Base-by-base conservation (phyloP, 2,329 filamentous ascomycete genomes). In the Aspergillus ochraceus region DNA sequence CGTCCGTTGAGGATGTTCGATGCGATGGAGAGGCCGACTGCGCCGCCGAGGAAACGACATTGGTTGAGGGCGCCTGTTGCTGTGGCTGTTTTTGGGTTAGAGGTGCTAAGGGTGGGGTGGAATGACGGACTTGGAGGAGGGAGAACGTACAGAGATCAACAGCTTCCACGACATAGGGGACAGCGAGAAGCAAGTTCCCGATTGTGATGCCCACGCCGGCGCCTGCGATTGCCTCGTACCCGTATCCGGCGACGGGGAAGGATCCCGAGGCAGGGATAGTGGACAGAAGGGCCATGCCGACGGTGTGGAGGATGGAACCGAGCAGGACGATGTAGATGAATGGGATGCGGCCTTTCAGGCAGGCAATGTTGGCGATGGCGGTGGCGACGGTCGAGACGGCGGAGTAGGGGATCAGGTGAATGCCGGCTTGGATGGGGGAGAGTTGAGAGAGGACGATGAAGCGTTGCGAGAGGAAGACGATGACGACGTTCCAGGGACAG, bases 401-500 rank as follows among this genome's bases (percentile, higher is more conserved):
- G 20, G 55, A 39, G 29, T 52, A 58, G 1, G 55, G 55, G 4
- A 58, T 58, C 3, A 58, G 42, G 1, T 45, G 55, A 20, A 58
- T 26, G 26, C 55, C 55, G 29, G 55, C 55, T 19, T 29, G 29
- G 2, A 58, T n/a, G n/a, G 55, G 55, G 2, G 55, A 53, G 10
- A 39, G 8, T 17, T 32, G 46, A 6, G 17, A 22, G 6, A 58
- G 50, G 6, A 53, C 20, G 30, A 52, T 49, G 17, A 53, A 49
- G 36, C 55, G 49, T 50, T 58, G 55, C 9, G 55, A 30, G 17
- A 58, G n/a, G 30, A 53, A 58, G 2, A 58, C 26, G 12, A 58
- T 20, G 4, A 58, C 26, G 12, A 58, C 55, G 22, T 58, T 58
- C 55, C 55, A 58, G 5, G 55, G 55, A 36, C 55, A 58, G 42